Conservation (phyloP, 345 rosid species). For the Syzygium aqueum region DNA sequence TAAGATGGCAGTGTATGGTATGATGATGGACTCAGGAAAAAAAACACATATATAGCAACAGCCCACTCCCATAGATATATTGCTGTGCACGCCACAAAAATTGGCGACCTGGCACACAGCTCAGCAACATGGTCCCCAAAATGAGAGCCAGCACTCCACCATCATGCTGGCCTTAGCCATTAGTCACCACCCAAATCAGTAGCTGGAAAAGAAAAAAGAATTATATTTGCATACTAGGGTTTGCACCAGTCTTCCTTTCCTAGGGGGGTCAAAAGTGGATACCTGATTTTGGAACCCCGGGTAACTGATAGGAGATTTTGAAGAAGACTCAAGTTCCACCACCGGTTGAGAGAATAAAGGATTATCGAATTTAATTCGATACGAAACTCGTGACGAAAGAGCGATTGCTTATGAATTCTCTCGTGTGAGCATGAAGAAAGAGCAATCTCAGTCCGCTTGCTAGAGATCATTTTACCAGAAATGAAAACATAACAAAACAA, state of each 20-base stretch:
- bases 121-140: not conserved
- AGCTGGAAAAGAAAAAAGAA: not conserved
- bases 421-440: too few relatives aligned
- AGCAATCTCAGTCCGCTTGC: too few relatives aligned
- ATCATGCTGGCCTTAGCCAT: not conserved
- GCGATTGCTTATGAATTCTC: too few relatives aligned
- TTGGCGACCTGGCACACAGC: not conserved
- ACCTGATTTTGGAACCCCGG: not conserved
- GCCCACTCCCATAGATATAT: not conserved
- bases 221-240: not conserved
- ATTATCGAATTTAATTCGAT: not conserved
- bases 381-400: not conserved
- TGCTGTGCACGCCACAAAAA: not conserved
- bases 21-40: not conserved
- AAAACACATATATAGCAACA: not conserved
- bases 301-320: not conserved
- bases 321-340: too few relatives aligned
- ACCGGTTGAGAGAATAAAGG: too few relatives aligned
- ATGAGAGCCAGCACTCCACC: not conserved
- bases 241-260: not conserved
- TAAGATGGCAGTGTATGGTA: not conserved
- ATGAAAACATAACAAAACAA: not conserved
- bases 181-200: not conserved
- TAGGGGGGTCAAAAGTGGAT: too few relatives aligned
- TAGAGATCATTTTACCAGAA: not conserved